Evolutionary conservation across 2,329 filamentous ascomycete species (phyloP).

Genomic region (Teratosphaeria nubilosa): DNA sequence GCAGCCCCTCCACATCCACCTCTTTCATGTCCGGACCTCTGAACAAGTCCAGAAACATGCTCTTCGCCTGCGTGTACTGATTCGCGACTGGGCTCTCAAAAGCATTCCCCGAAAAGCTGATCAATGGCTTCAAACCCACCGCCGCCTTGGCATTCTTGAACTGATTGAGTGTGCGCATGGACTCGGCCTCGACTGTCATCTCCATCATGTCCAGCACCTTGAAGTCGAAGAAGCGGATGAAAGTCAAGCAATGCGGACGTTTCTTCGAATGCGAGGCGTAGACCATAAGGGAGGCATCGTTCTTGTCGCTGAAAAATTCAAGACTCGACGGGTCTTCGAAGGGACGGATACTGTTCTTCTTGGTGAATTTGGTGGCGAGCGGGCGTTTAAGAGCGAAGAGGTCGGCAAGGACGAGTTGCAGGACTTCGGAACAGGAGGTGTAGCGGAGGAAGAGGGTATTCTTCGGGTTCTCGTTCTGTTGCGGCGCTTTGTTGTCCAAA

Average conservation of each 20-base stretch:
- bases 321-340: constrained; percentile 83
- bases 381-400: constrained; percentile 77
- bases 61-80: constrained; percentile 78
- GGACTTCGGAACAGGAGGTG: constrained; percentile 70
- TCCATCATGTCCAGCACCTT: constrained; percentile 94
- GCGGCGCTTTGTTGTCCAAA: constrained; percentile 85
- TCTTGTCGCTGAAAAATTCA: constrained; percentile 94
- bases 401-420: constrained; percentile 76
- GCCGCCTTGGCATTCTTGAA: constrained; percentile 58
- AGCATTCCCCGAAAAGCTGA: constrained; percentile 79
- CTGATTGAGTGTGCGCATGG: constrained; percentile 58
- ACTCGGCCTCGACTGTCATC: constrained; percentile 67
- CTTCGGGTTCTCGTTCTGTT: constrained; percentile 81
- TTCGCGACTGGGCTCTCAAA: constrained; percentile 75
- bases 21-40: constrained; percentile 68
- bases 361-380: constrained; percentile 80
- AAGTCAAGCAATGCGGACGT: constrained; percentile 79
- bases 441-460: constrained; percentile 82
- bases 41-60: constrained; percentile 83
- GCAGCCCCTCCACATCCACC: constrained; percentile 89
- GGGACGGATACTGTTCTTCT: constrained; percentile 92
- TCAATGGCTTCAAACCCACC: constrained; percentile 76
- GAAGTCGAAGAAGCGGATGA: constrained; percentile 72
- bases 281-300: constrained; percentile 77
- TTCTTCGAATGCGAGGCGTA: constrained; percentile 88